Evolutionary conservation across 2,329 filamentous ascomycete genomes (phyloP).

Genomic region (Onygenales sp.): DNA sequence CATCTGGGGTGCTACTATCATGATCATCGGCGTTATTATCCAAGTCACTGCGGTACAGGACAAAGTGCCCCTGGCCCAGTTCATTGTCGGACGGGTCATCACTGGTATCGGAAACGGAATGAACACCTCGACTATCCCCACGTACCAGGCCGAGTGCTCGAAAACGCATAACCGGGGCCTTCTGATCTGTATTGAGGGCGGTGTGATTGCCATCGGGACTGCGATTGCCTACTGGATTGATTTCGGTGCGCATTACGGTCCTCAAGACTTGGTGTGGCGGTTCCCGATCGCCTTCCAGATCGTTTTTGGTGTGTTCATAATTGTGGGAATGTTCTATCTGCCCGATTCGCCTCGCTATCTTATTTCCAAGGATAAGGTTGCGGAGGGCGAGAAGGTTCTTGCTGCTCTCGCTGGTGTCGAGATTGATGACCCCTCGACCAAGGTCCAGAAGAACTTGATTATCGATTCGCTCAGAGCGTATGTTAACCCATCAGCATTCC

Average conservation of each 20-base stretch:
- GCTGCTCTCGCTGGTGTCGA: constrained; percentile 34
- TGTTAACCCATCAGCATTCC: constrained; percentile 25
- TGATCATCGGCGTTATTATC: constrained; percentile 19
- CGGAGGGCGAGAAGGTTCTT: constrained; percentile 36
- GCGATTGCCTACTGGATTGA: constrained; percentile 39
- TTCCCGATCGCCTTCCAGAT: constrained; percentile 42
- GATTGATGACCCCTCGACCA: constrained; percentile 43
- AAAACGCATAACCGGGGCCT: constrained; percentile 45
- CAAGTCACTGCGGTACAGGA: constrained; percentile 10
- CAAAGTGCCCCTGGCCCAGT: constrained; percentile 33
- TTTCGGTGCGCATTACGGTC: constrained; percentile 24
- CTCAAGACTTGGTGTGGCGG: constrained; percentile 27
- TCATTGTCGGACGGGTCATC: constrained; percentile 39
- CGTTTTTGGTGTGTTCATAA: constrained; percentile 35
- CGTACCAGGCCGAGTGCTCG: constrained; percentile 40
- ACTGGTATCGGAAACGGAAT: constrained; percentile 44
- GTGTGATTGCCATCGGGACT: constrained; percentile 35
- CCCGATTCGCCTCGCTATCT: constrained; percentile 25
- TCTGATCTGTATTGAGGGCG: constrained; percentile 47
- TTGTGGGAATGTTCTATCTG: constrained; percentile 25
- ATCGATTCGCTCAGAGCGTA: constrained; percentile 45
- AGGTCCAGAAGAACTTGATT: constrained; percentile 29
- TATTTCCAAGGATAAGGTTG: constrained; percentile 22
- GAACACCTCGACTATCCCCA: constrained; percentile 40
- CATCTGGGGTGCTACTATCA: constrained; percentile 46